These are phyloP conservation scores for Apiotrichum sp. DNA, from an alignment of 1,284 basidiomycete genomes.

Conservation along the genomic window DNA sequence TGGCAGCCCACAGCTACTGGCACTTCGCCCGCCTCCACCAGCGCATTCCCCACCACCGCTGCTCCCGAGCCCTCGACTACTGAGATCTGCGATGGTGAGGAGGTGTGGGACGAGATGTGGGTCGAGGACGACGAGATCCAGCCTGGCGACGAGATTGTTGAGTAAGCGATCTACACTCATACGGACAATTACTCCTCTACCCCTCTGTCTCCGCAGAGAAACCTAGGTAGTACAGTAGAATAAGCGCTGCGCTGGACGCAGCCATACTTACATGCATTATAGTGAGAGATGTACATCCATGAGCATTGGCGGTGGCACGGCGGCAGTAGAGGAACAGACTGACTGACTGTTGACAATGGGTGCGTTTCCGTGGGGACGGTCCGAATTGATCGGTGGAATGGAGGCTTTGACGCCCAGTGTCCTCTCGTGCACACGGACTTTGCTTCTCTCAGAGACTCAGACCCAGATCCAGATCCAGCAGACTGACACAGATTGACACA, in stretches of 20 bases:
- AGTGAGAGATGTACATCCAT: not conserved
- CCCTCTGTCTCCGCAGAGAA: not conserved
- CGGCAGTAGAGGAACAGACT: no score
- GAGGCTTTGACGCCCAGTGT: no score
- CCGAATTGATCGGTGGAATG: no score
- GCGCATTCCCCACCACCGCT: not conserved
- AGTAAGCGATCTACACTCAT: not conserved
- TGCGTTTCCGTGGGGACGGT: no score
- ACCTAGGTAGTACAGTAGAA: not conserved
- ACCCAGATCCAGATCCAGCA: no score
- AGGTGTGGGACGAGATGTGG: slow-evolving; percentile 34
- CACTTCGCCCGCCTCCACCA: not conserved
- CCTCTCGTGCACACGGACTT: no score
- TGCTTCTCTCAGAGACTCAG: no score
- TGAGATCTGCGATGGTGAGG: slow-evolving; percentile 14
- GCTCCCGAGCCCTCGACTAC: not conserved
- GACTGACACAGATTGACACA: no score
- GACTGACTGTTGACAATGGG: no score
- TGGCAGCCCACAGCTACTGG: not conserved
- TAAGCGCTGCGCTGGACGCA: not conserved
- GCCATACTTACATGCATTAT: not conserved
- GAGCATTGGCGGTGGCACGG: no score
- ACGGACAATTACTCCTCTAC: not conserved
- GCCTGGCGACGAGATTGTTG: slow-evolving; percentile 20
- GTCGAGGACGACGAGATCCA: slow-evolving; percentile 29